phyloP scores from a whole-genome alignment of 495 filamentous ascomycete genomes.

The Trichoderma erinaceum region DNA sequence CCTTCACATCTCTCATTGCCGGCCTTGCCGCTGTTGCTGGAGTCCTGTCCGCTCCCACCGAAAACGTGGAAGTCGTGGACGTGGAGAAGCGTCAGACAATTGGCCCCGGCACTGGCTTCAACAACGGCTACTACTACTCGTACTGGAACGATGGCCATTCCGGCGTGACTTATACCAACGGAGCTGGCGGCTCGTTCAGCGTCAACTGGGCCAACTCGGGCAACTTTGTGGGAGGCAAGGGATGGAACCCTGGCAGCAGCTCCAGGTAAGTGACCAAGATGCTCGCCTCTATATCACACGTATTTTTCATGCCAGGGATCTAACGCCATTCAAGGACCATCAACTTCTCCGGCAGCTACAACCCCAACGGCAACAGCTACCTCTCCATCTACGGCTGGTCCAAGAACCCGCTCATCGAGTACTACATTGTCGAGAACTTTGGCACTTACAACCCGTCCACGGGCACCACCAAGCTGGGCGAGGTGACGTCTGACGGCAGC shows the following conservation, averaged over 20 bases:
- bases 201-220: conserved; percentile 53
- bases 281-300: too few relatives aligned
- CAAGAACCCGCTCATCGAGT: conserved; percentile 49
- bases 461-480: conserved; percentile 45
- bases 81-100: conserved; percentile 10
- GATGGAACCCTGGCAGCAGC: conserved; percentile 48
- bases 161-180: conserved; percentile 54
- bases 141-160: conserved; percentile 60
- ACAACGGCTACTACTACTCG: conserved; percentile 50
- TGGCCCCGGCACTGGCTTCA: background rate
- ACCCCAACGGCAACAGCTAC: conserved; percentile 38
- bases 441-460: conserved; percentile 51
- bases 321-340: conserved; percentile 18
- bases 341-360: conserved; percentile 22
- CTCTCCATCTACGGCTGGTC: conserved; percentile 58
- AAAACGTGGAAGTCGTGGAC: background rate
- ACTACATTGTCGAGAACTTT: conserved; percentile 54
- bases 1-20: conserved; percentile 12
- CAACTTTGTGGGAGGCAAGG: conserved; percentile 62
- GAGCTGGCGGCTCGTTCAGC: conserved; percentile 48
- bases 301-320: background rate
- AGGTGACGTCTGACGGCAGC: conserved; percentile 51
- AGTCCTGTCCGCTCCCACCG: conserved; percentile 10
- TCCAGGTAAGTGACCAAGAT: background rate
- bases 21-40: conserved; percentile 1